Conservation (phyloP, 192 early-diverging fungal species). For the Coemansia sp. region DNA sequence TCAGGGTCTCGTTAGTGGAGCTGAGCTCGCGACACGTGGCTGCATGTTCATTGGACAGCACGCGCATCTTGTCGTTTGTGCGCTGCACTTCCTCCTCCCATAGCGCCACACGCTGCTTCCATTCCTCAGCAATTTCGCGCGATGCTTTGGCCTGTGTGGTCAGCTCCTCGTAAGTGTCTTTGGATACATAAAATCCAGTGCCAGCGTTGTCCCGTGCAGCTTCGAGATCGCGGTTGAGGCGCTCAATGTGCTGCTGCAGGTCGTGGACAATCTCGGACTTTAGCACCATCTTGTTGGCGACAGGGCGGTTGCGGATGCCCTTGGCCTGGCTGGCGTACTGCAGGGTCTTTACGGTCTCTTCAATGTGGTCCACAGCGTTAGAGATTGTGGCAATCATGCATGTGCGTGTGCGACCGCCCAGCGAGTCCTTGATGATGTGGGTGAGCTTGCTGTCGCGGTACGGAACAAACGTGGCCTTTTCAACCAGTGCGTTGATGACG, state of each 20-base stretch:
- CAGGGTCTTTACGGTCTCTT: constrained; percentile 74
- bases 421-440: constrained; percentile 84
- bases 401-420: constrained; percentile 87
- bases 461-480: constrained; percentile 64
- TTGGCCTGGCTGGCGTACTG: constrained; percentile 79
- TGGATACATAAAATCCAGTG: constrained; percentile 71
- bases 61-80: constrained; percentile 2
- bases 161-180: constrained; percentile 61
- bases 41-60: constrained; percentile 7
- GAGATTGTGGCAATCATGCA: constrained; percentile 96
- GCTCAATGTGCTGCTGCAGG: constrained; percentile 76
- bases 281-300: constrained; percentile 75
- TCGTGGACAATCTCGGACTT: constrained; percentile 81
- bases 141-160: constrained; percentile 15
- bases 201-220: constrained; percentile 76
- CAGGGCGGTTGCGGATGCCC: constrained; percentile 75
- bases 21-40: constrained; percentile 45
- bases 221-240: constrained; percentile 73
- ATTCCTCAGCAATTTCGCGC: constrained; percentile 26
- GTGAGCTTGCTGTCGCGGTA: constrained; percentile 89
- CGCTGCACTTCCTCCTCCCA: constrained; percentile 23
- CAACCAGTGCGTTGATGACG: constrained; percentile 69
- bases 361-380: constrained; percentile 64
- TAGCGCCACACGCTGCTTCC: constrained; percentile 38
- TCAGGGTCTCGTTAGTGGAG: constrained; percentile 31